Base-by-base conservation (phyloP, 2,329 filamentous ascomycete species). In the Sarocladiaceae sp. region DNA sequence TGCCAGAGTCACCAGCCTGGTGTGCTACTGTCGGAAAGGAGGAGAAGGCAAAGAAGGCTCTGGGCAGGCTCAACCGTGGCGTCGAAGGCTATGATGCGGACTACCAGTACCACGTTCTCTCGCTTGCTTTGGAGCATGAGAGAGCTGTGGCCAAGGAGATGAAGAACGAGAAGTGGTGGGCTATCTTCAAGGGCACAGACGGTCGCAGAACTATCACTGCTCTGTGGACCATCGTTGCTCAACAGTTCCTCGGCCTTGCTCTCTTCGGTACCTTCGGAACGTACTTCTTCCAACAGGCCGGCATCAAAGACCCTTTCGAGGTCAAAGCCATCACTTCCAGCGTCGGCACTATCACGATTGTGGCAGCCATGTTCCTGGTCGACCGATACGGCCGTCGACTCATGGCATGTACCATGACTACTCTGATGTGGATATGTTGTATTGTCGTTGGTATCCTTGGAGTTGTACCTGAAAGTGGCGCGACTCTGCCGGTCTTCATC, bases 1-100 rank as follows among this genome's bases (percentile, higher is more conserved):
- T 72, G 6, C 68, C 67, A 8, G 66, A 69, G 53, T 69, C 67
- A 2, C 71, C 71, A 1, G 69, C 66, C 58, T 73, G 66, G 65
- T 64, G 69, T n/a, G 60, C 62, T 10, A 62, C 56, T 10, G 53
- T 52, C 8, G 60, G 57, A 6, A 51, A 58, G 28, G 37, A 56
- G 5, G 58, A 58, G 35, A 35, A 54, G 4, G 61, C 62, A 17
- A 53, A 51, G 22, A 57, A 58, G 48, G 48, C 56, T 1, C 55
- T 63, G n/a, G 54, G 40, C 17, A 22, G 29, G 40, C 56, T 59
- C 29, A 56, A 62, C 39, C 53, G 58, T 15, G 59, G 56, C n/a
- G 55, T 66, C 15, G 55, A 58, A 35, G 50, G 33, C 39, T 46
- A 46, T 18, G 40, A 46, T 15, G 10, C 40, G 6, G 57, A 53